These are phyloP conservation scores for Solanum chilense DNA, from an alignment of 257 asterid species.

Conservation along the genomic window DNA sequence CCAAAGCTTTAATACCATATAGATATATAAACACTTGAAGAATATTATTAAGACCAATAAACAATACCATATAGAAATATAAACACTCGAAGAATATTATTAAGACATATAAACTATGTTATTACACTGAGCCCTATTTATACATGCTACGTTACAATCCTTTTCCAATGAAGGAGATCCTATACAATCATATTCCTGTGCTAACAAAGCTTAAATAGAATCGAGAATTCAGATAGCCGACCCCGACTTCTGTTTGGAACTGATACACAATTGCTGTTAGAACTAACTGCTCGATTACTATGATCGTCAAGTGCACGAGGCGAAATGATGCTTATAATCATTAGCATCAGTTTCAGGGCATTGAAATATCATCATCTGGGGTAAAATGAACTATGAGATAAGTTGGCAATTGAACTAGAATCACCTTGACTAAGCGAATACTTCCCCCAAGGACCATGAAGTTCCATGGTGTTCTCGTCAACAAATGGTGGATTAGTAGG, in stretches of 20 bases:
- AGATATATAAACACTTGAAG: not conserved
- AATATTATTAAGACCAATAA: not conserved
- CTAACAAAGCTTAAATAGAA: not conserved
- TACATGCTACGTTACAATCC: not conserved
- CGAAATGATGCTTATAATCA: not conserved
- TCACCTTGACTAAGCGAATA: not conserved
- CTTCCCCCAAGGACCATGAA: conserved; percentile 6
- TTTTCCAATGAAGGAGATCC: not conserved
- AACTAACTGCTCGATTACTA: not conserved
- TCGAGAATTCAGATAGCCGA: not conserved
- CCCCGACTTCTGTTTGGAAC: not conserved
- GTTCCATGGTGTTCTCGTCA: conserved; percentile 28
- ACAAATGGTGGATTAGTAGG: conserved; percentile 13
- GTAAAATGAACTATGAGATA: conserved; percentile 22
- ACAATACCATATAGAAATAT: not conserved
- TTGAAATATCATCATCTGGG: conserved; percentile 12
- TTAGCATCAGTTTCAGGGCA: not conserved
- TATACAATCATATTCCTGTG: not conserved
- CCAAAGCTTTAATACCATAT: not conserved
- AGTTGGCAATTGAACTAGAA: conserved; percentile 13
- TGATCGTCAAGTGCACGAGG: not conserved
- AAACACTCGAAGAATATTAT: not conserved
- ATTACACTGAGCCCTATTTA: not conserved
- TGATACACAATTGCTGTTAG: not conserved
- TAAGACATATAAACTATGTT: not conserved